A percentile compares a stretch with the other conserved stretches of the same genome.
phyloP scores from a whole-genome alignment of 352 stramenopile genomes.

The Pythium chondricola region DNA sequence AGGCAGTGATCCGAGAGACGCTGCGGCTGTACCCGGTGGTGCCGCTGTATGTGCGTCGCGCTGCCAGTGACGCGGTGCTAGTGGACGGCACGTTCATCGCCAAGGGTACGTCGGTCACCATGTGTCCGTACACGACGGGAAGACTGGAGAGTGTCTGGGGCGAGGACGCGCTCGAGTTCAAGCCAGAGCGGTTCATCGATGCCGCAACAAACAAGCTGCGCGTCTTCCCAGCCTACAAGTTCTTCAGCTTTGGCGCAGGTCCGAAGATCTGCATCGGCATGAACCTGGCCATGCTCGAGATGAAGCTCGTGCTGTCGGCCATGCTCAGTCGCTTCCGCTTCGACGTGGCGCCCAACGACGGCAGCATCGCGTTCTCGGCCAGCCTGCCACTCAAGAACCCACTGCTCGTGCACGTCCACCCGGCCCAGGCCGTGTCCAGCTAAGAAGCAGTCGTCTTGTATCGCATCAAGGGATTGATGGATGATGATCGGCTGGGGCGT shows the following conservation, averaged over 20 bases:
- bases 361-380: constrained; percentile 11
- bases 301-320: constrained; percentile 28
- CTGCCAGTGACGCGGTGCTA: constrained; percentile 22
- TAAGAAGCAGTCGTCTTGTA: no score
- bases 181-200: constrained; percentile 27
- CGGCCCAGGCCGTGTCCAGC: neutral
- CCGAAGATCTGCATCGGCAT: constrained; percentile 36
- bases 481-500: no score
- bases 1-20: constrained; percentile 28
- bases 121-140: constrained; percentile 26
- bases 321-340: constrained; percentile 31
- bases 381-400: constrained; percentile 9
- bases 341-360: constrained; percentile 14
- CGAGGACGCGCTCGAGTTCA: constrained; percentile 24
- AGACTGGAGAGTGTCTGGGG: constrained; percentile 25
- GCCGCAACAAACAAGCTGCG: constrained; percentile 4
- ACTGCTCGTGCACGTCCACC: neutral
- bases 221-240: constrained; percentile 27
- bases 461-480: no score
- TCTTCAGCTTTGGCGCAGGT: constrained; percentile 33
- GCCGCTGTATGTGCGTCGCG: constrained; percentile 21
- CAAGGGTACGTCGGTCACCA: constrained; percentile 19
- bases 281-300: constrained; percentile 37
- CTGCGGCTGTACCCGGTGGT: constrained; percentile 31
- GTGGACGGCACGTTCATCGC: constrained; percentile 28